Evolutionary conservation across 305 asterid species (phyloP).

Genomic region (Plantago coronopus): DNA sequence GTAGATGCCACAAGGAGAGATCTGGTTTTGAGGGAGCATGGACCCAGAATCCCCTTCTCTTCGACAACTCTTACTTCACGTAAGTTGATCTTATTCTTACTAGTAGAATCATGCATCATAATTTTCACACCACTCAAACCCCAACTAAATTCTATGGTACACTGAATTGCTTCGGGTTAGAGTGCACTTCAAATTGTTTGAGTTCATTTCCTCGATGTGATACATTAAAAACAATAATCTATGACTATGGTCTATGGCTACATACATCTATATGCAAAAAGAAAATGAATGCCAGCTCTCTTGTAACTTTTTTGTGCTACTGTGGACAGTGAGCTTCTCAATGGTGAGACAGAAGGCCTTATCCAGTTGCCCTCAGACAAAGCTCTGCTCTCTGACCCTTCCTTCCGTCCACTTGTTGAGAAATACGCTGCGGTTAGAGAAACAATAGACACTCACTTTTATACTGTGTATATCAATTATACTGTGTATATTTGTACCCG

Average conservation of each 20-base stretch:
- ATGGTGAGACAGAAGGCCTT: slow-evolving; percentile 80
- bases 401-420: slow-evolving; percentile 73
- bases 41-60: slow-evolving; percentile 77
- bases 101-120: not conserved
- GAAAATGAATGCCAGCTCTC: not conserved
- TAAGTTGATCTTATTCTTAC: slow-evolving; percentile 23
- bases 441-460: not conserved
- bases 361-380: slow-evolving; percentile 82
- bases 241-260: too few relatives aligned
- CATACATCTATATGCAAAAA: too few relatives aligned
- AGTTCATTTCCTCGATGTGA: too few relatives aligned
- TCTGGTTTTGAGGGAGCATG: slow-evolving; percentile 98
- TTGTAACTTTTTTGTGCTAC: not conserved
- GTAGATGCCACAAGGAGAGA: slow-evolving; percentile 91
- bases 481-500: too few relatives aligned
- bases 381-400: slow-evolving; percentile 65
- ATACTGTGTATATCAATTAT: too few relatives aligned
- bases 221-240: too few relatives aligned
- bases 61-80: slow-evolving; percentile 82
- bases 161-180: too few relatives aligned
- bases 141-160: too few relatives aligned
- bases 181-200: too few relatives aligned
- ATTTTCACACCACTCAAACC: not conserved
- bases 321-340: slow-evolving; percentile 64
- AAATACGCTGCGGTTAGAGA: slow-evolving; percentile 79